Evolutionary conservation across 208 protist species (phyloP), one percentile per base, ranked within the genome.

Genomic region (Crithidia fasciculata): DNA sequence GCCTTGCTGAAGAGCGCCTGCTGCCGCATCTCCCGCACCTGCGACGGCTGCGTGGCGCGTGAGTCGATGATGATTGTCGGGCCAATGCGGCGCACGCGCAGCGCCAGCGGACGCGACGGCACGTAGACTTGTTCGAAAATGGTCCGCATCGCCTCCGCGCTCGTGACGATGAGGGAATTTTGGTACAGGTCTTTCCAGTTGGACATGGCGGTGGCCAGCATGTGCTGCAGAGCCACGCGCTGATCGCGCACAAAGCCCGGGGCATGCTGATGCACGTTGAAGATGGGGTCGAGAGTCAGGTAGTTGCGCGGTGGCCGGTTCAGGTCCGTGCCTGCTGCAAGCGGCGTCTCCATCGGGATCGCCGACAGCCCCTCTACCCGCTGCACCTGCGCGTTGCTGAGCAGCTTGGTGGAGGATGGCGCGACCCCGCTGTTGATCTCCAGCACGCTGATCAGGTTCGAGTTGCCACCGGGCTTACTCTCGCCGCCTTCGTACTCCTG

Each of bases 261-360:
- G 2, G 87, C 89, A 70, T 93, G 80, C 50, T 92, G 89, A 68
- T 95, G 90, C 5, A 94, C 43, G 80, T 92, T 90, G 77, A 92
- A 84, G 47, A 74, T 64, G 12, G 77, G 56, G 69, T 95, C 93
- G 5, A 91, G 69, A 3, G 82, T 81, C 10, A 97, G 79, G 76
- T 92, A 97, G 67, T 81, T 95, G 68, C 83, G 60, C 8, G 93
- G 80, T 9, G 90, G 85, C 7, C 70, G 16, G 79, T 94, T 91
- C 3, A 97, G 63, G 76, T 95, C 82, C 13, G 90, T 95, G 58
- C 89, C 89, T 2, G 72, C 43, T 2, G 67, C 45, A 19, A 95
- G 74, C 37, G 90, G 90, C 10, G 36, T 49, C 18, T 41, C 45
- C 80, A 94, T 85, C 28, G 89, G 89, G 37, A 97, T 66, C 44